Evolutionary conservation across 345 rosid species (phyloP), one percentile per base, ranked within the genome.

Genomic region (Lumnitzera littorea): DNA sequence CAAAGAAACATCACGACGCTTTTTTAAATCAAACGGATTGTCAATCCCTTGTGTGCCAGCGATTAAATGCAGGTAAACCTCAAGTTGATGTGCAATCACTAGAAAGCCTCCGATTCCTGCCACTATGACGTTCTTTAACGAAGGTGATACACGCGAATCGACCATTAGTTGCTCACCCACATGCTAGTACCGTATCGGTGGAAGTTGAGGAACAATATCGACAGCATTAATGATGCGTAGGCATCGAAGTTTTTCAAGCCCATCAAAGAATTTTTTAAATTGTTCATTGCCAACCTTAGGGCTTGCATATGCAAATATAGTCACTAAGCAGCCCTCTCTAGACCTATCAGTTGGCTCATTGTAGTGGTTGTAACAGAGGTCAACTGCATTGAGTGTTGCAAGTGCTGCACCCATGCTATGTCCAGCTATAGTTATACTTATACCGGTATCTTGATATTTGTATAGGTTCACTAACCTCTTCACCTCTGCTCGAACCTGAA

Each of bases 21-120:
- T 71, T 29, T 77, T 78, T 60, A 91, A 58, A 7, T 65, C 66
- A 58, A 91, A 91, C 6, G 68, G 64, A 13, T 76, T 79, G 56
- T 57, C 36, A 17, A 68, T 60, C 16, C 96, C 94, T 62, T 81
- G 87, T 5, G 86, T 79, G 3, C 89, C 94, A 0, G 89, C 94
- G 17, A 85, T 79, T 15, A 95, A 84, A 50, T 88, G 97, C 57
- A 88, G 62, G 61, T 68, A 81, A 15, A 24, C 65, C 65, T 91
- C 96, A 64, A 91, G 51, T 43, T 76, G 78, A 61, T 87, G 97
- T 69, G 74, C 78, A 15, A 50, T 70, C 1, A 52, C 46, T 0
- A 72, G 0, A 20, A 20, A 20, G 70, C 66, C 68, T 48, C 80
- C 82, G 2, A 78, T 69, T 55, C 73, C 0, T 11, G 1, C 56